Evolutionary conservation across 805 yeast species (phyloP), one percentile per base, ranked within the genome.

Genomic region (Metschnikowia kunwiensis): DNA sequence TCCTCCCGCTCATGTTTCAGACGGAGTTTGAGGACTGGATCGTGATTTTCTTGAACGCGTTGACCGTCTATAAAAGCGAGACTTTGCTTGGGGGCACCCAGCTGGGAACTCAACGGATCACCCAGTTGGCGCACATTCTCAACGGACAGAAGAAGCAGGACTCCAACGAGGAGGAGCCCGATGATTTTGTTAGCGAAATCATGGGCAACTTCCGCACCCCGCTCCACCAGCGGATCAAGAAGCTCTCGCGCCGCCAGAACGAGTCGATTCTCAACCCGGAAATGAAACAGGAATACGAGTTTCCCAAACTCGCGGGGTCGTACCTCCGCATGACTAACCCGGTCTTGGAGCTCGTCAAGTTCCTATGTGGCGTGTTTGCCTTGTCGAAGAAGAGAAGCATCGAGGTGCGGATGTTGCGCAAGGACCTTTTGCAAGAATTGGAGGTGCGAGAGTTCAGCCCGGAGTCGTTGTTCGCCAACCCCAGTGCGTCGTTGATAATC

Each of bases 11-110:
- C 1, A 73, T 87, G 12, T 75, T 83, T 43, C 91, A 80, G 51
- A 74, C 74, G 5, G 97, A 93, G 55, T 88, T 93, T 64, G 83
- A 81, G 30, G 93, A 83, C 49, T 93, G 96, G 96, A 65, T 86
- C 25, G 65, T 79, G 28, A 76, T 86, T 42, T 80, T 87, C 51
- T 60, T 89, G 51, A 93, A 86, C 56, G 65, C 83, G 2, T 63
- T 87, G 47, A 67, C 80, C 23, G 77, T 76, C 38, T 63, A 67
- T 30, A 82, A 85, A 46, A 61, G 61, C 10, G 67, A 63, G 2
- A 55, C 57, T 3, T 50, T 64, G 16, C 55, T 61, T 5, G 70
- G 72, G 0, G 59, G 58, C 3, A 55, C 66, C 2, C 65, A 58
- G 42, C 35, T 51, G 10, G 61, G 60, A 5, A 73, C 86, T 0